phyloP scores from a whole-genome alignment of 169 alveolate genomes.

The Cryptosporidium viatorum region DNA sequence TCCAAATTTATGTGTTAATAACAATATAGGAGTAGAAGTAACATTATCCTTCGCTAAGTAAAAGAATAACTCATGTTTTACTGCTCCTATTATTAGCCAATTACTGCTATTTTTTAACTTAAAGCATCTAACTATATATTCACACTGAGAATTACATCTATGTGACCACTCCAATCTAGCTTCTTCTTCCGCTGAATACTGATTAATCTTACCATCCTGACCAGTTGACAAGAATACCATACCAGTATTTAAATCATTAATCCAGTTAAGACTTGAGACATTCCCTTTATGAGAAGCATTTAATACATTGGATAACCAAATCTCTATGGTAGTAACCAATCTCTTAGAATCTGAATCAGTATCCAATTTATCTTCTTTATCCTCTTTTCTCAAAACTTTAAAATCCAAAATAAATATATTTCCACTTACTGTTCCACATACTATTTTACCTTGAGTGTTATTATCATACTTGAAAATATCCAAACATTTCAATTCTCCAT shows the following conservation, averaged over 20 bases:
- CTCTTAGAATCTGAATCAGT: not conserved
- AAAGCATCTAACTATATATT: constrained; percentile 51
- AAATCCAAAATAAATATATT: constrained; percentile 6
- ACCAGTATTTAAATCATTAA: not conserved
- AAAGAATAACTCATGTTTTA: constrained; percentile 34
- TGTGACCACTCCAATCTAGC: constrained; percentile 28
- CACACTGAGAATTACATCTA: constrained; percentile 42
- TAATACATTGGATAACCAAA: not conserved
- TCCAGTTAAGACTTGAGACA: constrained; percentile 50
- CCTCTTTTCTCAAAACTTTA: not conserved
- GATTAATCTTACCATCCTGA: constrained; percentile 57
- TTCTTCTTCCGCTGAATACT: not conserved
- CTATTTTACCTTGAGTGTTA: constrained; percentile 18
- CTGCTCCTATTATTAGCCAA: constrained; percentile 59
- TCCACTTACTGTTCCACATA: constrained; percentile 65
- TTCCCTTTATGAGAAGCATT: constrained; percentile 50
- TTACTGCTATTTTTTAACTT: not conserved
- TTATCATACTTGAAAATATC: not conserved
- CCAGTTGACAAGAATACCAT: constrained; percentile 56
- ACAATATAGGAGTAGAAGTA: constrained; percentile 14
- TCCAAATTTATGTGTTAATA: constrained; percentile 56
- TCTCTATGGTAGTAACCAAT: not conserved
- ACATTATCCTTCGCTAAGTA: constrained; percentile 5
- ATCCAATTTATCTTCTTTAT: not conserved
- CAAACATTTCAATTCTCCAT: constrained; percentile 70